phyloP scores from a whole-genome alignment of 176 grass and related monocot genomes.

The Cocos nucifera region DNA sequence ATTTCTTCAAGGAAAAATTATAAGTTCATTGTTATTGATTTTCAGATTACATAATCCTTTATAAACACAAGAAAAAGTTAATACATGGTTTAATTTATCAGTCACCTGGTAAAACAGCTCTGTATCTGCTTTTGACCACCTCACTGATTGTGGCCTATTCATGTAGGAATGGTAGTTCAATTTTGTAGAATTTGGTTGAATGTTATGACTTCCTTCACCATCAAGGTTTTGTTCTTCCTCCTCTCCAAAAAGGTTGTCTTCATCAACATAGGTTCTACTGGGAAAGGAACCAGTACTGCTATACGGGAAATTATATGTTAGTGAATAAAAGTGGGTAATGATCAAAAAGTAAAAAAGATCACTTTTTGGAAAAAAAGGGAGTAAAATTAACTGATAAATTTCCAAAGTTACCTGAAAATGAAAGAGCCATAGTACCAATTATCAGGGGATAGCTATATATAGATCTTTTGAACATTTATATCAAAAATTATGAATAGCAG shows the following conservation, averaged over 20 bases:
- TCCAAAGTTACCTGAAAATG: too few species aligned
- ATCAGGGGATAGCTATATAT: too few species aligned
- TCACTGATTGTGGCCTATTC: slow-evolving; percentile 29
- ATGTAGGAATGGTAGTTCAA: slow-evolving; percentile 93
- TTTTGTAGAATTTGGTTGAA: slow-evolving; percentile 27
- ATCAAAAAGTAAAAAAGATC: neutral
- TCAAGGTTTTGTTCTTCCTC: slow-evolving; percentile 22
- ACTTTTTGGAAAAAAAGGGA: too few species aligned
- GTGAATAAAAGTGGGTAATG: neutral
- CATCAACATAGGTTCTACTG: slow-evolving; percentile 14
- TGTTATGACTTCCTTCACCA: slow-evolving; percentile 16
- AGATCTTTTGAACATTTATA: too few species aligned
- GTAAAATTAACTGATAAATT: too few species aligned
- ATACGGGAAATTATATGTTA: neutral
- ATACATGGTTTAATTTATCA: slow-evolving; percentile 17
- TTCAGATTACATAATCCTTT: neutral
- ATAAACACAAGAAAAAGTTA: slow-evolving; percentile 14
- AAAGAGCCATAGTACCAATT: too few species aligned
- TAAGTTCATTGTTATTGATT: neutral
- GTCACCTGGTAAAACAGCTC: slow-evolving; percentile 83
- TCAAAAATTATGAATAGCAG: too few species aligned
- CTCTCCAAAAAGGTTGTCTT: slow-evolving; percentile 28
- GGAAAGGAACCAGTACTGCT: slow-evolving; percentile 3
- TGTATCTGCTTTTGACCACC: slow-evolving; percentile 82
- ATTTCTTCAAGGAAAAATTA: neutral